Evolutionary conservation across 352 stramenopile species (phyloP), one percentile per base, ranked within the genome.

Genomic region (Phytophthora pseudosyringae): DNA sequence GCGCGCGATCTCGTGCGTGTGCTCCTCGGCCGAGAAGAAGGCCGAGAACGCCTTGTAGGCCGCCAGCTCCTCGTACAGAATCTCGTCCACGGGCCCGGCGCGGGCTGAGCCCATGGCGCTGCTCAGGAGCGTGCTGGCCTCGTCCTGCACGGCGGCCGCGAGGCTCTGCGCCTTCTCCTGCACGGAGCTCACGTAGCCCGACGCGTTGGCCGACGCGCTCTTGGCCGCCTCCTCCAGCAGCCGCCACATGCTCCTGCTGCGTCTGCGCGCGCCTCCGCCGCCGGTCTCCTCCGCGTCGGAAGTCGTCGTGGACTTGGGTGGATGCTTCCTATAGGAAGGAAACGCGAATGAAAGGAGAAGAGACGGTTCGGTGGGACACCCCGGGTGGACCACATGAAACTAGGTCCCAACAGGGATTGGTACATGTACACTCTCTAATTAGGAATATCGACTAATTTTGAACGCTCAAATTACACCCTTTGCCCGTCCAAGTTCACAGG

Each of bases 51-150:
- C 73, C 57, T 89, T 81, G 59, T 83, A 95, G 38, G 74, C 82
- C 0, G 88, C 82, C 15, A 94, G 67, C 48, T 94, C 87, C 46
- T 94, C 87, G 56, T 90, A 93, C 60, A 93, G 39, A 55, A 95
- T 83, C 70, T 95, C 87, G 53, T 95, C 87, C 36, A 95, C 86
- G 5, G 87, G 87, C 13, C 83, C 83, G 16, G 65, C 64, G 43
- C 76, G 78, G 46, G 74, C 61, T 12, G 71, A 81, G 55, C 82
- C 78, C 46, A 94, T 88, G 49, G 85, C 76, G 45, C 81, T 82
- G 39, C 50, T 60, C 26, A 95, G 74, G 31, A 95, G 67, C 36
- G 73, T 88, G 29, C 66, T 68, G 0, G 87, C 87, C 53, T 95
- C 87, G 44, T 92, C 83, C 60, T 92, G 83, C 11, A 95, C 85